Evolutionary conservation across 2,329 filamentous ascomycete genomes (phyloP), one percentile per base, ranked within the genome.

Genomic region (Fusarium graminum): DNA sequence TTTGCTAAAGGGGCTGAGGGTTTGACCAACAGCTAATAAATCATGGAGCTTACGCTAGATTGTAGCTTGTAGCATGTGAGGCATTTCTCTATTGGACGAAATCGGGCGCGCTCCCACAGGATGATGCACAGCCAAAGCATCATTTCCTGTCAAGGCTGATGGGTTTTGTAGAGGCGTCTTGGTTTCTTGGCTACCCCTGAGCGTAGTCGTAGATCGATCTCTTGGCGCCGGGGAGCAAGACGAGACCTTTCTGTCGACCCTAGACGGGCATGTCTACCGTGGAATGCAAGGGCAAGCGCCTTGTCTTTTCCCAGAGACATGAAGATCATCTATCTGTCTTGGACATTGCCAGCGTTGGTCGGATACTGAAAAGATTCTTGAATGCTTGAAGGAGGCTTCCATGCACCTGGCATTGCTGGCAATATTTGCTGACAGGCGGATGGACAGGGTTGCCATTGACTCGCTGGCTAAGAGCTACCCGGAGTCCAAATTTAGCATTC

Each of bases 171-270:
- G 34, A 42, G 29, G 42, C 42, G 41, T 38, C 34, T 50, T 46
- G 40, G 26, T 51, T 55, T 17, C 39, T 63, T 63, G 45, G 19
- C 36, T 51, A 63, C 59, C 59, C 59, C 59, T 63, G 59, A 63
- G 58, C 36, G 57, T 40, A 51, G 59, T 17, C 7, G 59, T 41
- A 50, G 59, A 63, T 63, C 59, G 58, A 63, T 63, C 58, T 63
- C 50, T 63, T 63, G 43, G 51, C 51, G 16, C 43, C 42, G 51
- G 59, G 59, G 55, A 42, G 59, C 46, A 32, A 19, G 17, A 38
- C 10, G 6, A 22, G 22, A 22, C 38, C 17, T 39, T 8, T 25
- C 14, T 45, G 49, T 19, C 40, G 16, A 40, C 36, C 28, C 59
- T 49, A 42, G 30, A 36, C 26, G 32, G 36, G 22, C 26, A 10